phyloP scores from a whole-genome alignment of 208 protist species.

The Leishmania braziliensis region DNA sequence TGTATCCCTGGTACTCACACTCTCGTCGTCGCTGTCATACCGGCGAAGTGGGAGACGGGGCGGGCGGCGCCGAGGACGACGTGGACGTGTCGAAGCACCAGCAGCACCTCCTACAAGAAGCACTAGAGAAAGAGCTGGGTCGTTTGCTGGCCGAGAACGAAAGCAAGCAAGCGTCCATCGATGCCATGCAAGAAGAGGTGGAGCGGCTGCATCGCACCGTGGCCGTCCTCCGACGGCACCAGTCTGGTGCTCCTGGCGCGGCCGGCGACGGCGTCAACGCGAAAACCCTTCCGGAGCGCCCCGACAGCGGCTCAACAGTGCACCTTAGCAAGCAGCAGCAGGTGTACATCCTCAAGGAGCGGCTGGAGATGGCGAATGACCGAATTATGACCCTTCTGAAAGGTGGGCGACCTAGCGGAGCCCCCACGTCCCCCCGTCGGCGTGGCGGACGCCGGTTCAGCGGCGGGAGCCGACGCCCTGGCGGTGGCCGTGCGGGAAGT shows the following conservation, averaged over 20 bases:
- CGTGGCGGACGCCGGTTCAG: conserved; percentile 1
- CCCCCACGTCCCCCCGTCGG: neutral
- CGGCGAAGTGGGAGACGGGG: neutral
- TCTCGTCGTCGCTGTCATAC: neutral
- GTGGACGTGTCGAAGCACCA: conserved; percentile 43
- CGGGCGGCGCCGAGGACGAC: conserved; percentile 14
- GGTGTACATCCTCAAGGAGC: conserved; percentile 81
- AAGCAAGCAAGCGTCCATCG: conserved; percentile 31
- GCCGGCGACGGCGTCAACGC: neutral
- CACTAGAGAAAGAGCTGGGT: conserved; percentile 58
- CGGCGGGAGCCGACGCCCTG: neutral
- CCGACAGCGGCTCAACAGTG: conserved; percentile 44
- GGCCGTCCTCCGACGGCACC: conserved; percentile 32
- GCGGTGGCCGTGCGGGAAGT: neutral
- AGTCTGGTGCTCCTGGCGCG: neutral
- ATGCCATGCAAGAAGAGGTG: conserved; percentile 47
- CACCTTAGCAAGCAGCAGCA: conserved; percentile 86
- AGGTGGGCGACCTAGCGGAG: neutral
- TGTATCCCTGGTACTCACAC: neutral
- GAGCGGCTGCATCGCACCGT: conserved; percentile 49
- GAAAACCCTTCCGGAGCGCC: conserved; percentile 17
- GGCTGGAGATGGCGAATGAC: conserved; percentile 66
- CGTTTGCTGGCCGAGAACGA: conserved; percentile 65
- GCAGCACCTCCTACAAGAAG: conserved; percentile 35
- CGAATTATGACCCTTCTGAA: conserved; percentile 41